Conservation (phyloP, 306 rosid genomes). For the Adenanthera pavonina region DNA sequence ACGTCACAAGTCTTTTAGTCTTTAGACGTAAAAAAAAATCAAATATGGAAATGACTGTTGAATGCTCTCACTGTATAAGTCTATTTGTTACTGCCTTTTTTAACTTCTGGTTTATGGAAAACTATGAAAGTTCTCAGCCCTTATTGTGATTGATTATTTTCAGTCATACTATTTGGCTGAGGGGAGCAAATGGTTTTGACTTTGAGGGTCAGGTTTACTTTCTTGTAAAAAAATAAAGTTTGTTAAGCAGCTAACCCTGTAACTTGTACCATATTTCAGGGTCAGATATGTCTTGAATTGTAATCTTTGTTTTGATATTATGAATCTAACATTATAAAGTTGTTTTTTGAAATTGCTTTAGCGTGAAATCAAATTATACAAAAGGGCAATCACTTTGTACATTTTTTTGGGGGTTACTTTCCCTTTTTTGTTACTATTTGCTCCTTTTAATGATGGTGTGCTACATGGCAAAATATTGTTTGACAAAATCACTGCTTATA, state of each 20-base stretch:
- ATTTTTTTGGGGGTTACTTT: too few species aligned
- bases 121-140: conserved; percentile 1
- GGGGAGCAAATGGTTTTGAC: background rate
- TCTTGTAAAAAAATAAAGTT: background rate
- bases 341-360: too few species aligned
- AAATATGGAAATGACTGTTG: background rate
- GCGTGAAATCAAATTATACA: too few species aligned
- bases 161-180: background rate
- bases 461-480: background rate
- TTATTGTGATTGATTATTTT: background rate
- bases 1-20: background rate
- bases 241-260: too few species aligned
- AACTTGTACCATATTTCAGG: too few species aligned
- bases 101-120: background rate
- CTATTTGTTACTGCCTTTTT: background rate
- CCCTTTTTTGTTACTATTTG: background rate
- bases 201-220: background rate
- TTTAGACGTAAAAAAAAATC: background rate
- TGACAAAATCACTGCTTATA: background rate
- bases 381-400: background rate
- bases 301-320: too few species aligned
- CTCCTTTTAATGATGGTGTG: background rate
- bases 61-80: background rate
- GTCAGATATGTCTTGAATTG: too few species aligned
- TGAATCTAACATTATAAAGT: background rate